Conservation (phyloP, 352 stramenopile genomes). For the Pythium plurisporium region DNA sequence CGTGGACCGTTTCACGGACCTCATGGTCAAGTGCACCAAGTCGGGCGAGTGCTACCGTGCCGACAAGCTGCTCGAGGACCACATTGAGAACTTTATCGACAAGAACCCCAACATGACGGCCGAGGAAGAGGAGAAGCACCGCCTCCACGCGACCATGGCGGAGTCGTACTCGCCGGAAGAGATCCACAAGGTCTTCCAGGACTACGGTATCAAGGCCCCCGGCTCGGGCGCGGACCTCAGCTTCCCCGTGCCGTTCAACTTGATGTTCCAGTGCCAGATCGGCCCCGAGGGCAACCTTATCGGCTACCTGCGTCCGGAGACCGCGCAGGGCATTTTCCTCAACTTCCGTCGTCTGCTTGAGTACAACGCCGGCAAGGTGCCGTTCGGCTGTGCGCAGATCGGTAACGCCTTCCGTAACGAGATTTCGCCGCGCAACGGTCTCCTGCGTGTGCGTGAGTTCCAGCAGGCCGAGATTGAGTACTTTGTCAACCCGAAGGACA, state of each 20-base stretch:
- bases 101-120: conserved; percentile 73
- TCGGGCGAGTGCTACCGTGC: conserved; percentile 98
- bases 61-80: conserved; percentile 99
- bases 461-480: conserved; percentile 99
- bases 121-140: conserved; percentile 92
- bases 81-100: conserved; percentile 96
- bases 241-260: conserved; percentile 98
- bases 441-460: conserved; percentile 99
- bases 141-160: conserved; percentile 92
- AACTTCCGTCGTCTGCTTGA: conserved; percentile 98
- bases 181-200: conserved; percentile 92
- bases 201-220: conserved; percentile 94
- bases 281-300: conserved; percentile 95
- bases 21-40: conserved; percentile 98
- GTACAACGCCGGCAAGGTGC: conserved; percentile 94
- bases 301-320: conserved; percentile 98
- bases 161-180: conserved; percentile 98
- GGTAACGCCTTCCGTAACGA: conserved; percentile 93
- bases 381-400: conserved; percentile 83
- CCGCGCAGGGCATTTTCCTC: conserved; percentile 98
- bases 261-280: conserved; percentile 99
- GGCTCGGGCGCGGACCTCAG: conserved; percentile 90
- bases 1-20: conserved; percentile 99
- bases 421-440: conserved; percentile 95
- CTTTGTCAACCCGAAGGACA: conserved; percentile 99